Evolutionary conservation across 1,284 basidiomycete species (phyloP).

Genomic region (Afroboletus lepidellus): DNA sequence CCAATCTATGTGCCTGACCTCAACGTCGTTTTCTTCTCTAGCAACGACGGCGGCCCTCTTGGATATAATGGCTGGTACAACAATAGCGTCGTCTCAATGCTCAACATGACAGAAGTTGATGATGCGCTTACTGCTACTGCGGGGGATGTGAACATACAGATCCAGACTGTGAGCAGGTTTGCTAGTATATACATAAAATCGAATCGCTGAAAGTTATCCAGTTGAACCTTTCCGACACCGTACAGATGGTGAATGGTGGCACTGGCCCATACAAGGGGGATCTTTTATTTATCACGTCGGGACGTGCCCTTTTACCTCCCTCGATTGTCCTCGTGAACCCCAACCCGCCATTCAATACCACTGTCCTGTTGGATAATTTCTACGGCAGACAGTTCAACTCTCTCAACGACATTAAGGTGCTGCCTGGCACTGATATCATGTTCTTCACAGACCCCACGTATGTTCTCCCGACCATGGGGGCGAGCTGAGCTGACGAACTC

Average conservation of each 20-base stretch:
- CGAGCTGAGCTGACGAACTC: not conserved
- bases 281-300: constrained; percentile 66
- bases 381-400: constrained; percentile 81
- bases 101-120: constrained; percentile 46
- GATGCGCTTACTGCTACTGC: constrained; percentile 35
- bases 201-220: constrained; percentile 18
- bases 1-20: no score
- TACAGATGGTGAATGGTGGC: constrained; percentile 73
- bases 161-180: constrained; percentile 45
- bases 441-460: constrained; percentile 74
- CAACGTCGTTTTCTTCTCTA: constrained; percentile 56
- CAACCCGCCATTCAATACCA: constrained; percentile 55
- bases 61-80: constrained; percentile 43
- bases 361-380: constrained; percentile 67
- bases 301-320: constrained; percentile 61
- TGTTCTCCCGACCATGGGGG: no score
- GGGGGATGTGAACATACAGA: constrained; percentile 53
- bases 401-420: constrained; percentile 75
- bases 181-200: not conserved
- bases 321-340: constrained; percentile 69
- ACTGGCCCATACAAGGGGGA: constrained; percentile 60
- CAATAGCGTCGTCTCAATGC: constrained; percentile 46
- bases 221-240: constrained; percentile 47
- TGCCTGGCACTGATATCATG: constrained; percentile 50
- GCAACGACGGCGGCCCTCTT: constrained; percentile 44